Evolutionary conservation across 73 alveolate genomes (phyloP).

Genomic region (Paraurostyla sp.): DNA sequence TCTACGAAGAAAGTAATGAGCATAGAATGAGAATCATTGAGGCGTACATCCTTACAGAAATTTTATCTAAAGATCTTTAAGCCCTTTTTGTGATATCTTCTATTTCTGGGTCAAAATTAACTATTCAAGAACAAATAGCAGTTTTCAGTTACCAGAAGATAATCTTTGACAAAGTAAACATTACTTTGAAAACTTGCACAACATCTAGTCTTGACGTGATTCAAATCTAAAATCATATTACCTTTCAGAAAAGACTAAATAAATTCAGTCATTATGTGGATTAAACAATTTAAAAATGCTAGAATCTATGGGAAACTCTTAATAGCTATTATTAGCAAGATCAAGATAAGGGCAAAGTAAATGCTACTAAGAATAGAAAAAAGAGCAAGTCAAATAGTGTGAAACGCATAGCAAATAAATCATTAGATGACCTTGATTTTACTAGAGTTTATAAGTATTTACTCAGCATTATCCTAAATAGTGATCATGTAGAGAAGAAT

Average conservation of each 20-base stretch:
- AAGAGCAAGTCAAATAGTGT: not conserved
- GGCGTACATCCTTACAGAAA: not conserved
- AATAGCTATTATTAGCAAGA: not conserved
- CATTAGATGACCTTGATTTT: not conserved
- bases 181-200: not conserved
- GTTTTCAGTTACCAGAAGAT: conserved; percentile 20
- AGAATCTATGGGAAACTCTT: not conserved
- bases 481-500: not conserved
- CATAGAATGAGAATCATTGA: not conserved
- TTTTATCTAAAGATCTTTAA: not conserved
- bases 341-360: not conserved
- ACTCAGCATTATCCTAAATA: not conserved
- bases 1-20: not conserved
- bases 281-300: not conserved
- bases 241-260: not conserved
- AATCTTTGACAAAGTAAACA: not conserved
- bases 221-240: not conserved
- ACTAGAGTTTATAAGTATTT: not conserved
- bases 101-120: not conserved
- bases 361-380: not conserved
- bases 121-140: not conserved
- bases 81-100: not conserved
- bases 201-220: not conserved
- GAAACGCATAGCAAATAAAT: no score
- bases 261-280: not conserved